A percentile compares a stretch with the other conserved stretches of the same genome.
Evolutionary conservation across 2,329 filamentous ascomycete species (phyloP).

Genomic region (Fusarium virguliforme): DNA sequence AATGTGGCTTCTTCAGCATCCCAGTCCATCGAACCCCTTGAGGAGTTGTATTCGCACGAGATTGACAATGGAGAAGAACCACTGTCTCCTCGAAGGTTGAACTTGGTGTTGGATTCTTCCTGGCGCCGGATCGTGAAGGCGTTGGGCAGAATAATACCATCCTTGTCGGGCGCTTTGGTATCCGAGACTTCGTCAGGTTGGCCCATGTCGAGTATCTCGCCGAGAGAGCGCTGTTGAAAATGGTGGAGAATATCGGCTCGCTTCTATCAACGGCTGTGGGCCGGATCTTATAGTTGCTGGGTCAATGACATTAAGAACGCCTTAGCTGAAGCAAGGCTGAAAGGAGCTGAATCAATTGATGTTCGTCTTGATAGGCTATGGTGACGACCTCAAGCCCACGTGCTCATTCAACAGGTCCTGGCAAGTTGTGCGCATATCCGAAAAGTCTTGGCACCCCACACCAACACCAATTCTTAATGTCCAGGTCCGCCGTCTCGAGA

Average conservation of each 20-base stretch:
- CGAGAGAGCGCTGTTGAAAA: no score
- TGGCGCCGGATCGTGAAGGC: neutral
- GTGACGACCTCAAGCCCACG: neutral
- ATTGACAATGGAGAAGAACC: neutral
- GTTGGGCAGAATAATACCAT: neutral
- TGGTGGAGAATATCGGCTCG: neutral
- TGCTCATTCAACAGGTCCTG: slow-evolving; percentile 3
- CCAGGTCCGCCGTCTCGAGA: no score
- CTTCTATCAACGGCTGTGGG: neutral
- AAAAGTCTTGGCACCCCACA: slow-evolving; percentile 7
- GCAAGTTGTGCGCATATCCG: neutral
- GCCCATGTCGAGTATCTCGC: neutral
- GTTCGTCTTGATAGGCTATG: neutral
- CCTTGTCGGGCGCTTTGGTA: neutral
- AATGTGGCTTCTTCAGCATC: neutral
- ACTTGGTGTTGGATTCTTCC: neutral
- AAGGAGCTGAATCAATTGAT: neutral
- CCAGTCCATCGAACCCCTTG: slow-evolving; percentile 1
- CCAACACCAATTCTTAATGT: neutral
- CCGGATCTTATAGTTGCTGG: neutral
- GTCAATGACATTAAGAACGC: neutral
- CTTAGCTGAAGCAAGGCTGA: slow-evolving; percentile 8
- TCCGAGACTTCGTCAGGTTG: neutral
- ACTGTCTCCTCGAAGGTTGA: slow-evolving; percentile 2
- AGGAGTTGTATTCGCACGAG: neutral